phyloP scores from a whole-genome alignment of 2,329 filamentous ascomycete genomes.

The Fusarium kyushuense region DNA sequence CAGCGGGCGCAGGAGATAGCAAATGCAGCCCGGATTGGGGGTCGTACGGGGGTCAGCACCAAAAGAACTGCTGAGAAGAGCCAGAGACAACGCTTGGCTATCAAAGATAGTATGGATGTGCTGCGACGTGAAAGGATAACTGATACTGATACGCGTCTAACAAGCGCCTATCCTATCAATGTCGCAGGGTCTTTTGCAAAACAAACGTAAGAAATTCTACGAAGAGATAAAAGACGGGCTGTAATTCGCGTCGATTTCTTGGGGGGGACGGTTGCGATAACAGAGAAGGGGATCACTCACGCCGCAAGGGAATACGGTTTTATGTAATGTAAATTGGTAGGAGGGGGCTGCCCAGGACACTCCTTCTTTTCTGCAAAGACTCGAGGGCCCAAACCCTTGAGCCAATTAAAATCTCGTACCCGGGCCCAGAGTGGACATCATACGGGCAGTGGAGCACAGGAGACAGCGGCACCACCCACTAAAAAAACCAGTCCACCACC shows the following conservation, averaged over 20 bases:
- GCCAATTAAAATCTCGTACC: conserved; percentile 36
- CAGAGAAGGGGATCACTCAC: conserved; percentile 50
- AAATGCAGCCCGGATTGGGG: conserved; percentile 48
- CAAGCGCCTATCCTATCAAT: conserved; percentile 47
- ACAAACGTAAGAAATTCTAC: conserved; percentile 50
- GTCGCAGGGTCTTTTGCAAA: conserved; percentile 47
- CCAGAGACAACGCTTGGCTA: conserved; percentile 36
- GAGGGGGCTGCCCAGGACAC: conserved; percentile 46
- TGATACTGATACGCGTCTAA: conserved; percentile 45
- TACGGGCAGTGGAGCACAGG: conserved; percentile 28
- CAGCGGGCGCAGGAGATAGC: conserved; percentile 52
- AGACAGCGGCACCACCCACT: conserved; percentile 39
- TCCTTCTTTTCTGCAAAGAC: conserved; percentile 40
- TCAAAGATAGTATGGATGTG: conserved; percentile 31
- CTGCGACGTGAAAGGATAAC: conserved; percentile 9
- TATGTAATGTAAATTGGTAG: conserved; percentile 56
- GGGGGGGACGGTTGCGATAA: conserved; percentile 50
- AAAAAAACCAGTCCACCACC: conserved; percentile 43
- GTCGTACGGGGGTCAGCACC: conserved; percentile 45
- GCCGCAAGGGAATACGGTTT: conserved; percentile 49
- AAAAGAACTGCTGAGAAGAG: conserved; percentile 28
- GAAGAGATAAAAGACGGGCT: conserved; percentile 51
- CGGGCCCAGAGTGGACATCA: conserved; percentile 12
- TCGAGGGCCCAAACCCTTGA: conserved; percentile 34
- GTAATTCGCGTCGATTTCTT: conserved; percentile 47